Conservation (phyloP, 192 early-diverging fungal species). For the Coemansia asiatica region DNA sequence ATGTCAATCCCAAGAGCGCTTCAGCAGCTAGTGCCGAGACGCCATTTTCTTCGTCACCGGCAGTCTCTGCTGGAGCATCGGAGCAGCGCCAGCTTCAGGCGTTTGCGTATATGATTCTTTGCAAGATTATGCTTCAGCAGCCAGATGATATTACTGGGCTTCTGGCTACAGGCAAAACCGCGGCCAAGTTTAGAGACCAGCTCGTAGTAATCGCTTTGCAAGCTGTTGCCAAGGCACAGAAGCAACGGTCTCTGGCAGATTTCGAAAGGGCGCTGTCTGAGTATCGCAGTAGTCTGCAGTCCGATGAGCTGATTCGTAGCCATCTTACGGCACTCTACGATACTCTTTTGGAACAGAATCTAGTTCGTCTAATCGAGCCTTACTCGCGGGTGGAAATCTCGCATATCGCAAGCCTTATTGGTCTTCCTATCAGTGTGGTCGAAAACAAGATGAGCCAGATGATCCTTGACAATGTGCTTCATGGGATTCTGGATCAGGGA, state of each 20-base stretch:
- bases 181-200: conserved; percentile 78
- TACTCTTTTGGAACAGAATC: conserved; percentile 93
- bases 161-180: conserved; percentile 86
- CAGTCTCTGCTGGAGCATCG: conserved; percentile 8
- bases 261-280: conserved; percentile 90
- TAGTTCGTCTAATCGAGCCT: conserved; percentile 96
- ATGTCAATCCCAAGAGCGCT: conserved; percentile 37
- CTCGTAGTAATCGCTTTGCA: conserved; percentile 91
- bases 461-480: conserved; percentile 97
- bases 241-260: conserved; percentile 94
- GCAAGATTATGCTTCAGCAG: conserved; percentile 99
- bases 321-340: conserved; percentile 95
- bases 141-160: conserved; percentile 93
- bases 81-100: conserved; percentile 78
- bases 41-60: conserved; percentile 5
- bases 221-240: conserved; percentile 90
- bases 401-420: conserved; percentile 91
- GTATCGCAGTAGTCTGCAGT: conserved; percentile 83
- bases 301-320: conserved; percentile 91
- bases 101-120: conserved; percentile 97
- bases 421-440: conserved; percentile 89
- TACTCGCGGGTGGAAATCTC: conserved; percentile 96
- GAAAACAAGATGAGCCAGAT: conserved; percentile 98
- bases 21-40: conserved; percentile 3
- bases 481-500: conserved; percentile 96